Base-by-base conservation (phyloP, 306 rosid species). In the Astragalus glycyphyllos region DNA sequence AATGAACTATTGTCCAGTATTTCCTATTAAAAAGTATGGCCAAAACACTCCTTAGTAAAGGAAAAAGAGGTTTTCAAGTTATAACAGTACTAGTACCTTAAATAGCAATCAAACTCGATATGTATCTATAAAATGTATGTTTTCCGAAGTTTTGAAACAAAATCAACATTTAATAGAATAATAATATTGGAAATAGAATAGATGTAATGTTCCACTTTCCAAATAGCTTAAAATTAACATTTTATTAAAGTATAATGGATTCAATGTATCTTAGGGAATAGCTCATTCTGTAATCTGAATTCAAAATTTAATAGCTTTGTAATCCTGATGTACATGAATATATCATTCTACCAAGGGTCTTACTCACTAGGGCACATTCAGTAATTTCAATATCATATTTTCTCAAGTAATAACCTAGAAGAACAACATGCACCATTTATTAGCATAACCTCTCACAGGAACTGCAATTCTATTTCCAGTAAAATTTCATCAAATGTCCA, bases 401-500 rank as follows among this genome's bases (percentile, higher is more conserved):
- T n/a, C n/a, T n/a, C n/a, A n/a, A n/a, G n/a, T n/a, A n/a, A n/a
- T n/a, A n/a, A n/a, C n/a, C n/a, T n/a, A n/a, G n/a, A n/a, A n/a
- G n/a, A n/a, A n/a, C n/a, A n/a, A n/a, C n/a, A n/a, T n/a, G n/a
- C n/a, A n/a, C n/a, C n/a, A n/a, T n/a, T n/a, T n/a, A n/a, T n/a
- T n/a, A n/a, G n/a, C n/a, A n/a, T n/a, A n/a, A n/a, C n/a, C n/a
- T n/a, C n/a, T n/a, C n/a, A n/a, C n/a, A n/a, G n/a, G n/a, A n/a
- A n/a, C n/a, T n/a, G n/a, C n/a, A n/a, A n/a, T n/a, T n/a, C n/a
- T n/a, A n/a, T n/a, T n/a, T n/a, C n/a, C n/a, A n/a, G n/a, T n/a
- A n/a, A 58, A 81, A 66, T 53, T 57, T 46, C 76, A 81, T 67
- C 76, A 72, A 72, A 67, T 20, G 73, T 72, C 50, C 7, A 72